phyloP scores from a whole-genome alignment of 345 rosid species.

The Carallia brachiata region DNA sequence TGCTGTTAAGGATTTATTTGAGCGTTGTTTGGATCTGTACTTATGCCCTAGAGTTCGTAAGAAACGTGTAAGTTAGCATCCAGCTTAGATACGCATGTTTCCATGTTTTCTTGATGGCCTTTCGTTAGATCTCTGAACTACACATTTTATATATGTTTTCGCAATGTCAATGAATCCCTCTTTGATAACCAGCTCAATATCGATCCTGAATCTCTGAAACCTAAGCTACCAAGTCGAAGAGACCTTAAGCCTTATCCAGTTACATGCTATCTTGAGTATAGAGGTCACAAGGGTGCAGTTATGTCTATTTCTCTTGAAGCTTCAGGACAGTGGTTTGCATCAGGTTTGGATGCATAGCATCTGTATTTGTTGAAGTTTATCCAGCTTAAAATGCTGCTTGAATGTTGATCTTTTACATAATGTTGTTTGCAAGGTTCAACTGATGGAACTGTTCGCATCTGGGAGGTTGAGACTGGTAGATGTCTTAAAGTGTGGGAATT shows the following conservation, averaged over 20 bases:
- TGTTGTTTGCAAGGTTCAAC: slow-evolving; percentile 48
- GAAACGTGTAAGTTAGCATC: slow-evolving; percentile 66
- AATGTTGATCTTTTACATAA: slow-evolving; percentile 16
- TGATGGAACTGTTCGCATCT: slow-evolving; percentile 73
- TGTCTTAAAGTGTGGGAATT: slow-evolving; percentile 65
- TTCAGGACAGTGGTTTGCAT: slow-evolving; percentile 94
- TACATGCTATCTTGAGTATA: slow-evolving; percentile 79
- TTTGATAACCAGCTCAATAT: slow-evolving; percentile 66
- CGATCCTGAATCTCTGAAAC: slow-evolving; percentile 88
- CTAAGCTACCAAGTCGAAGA: slow-evolving; percentile 80
- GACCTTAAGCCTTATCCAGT: slow-evolving; percentile 90
- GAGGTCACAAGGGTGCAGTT: slow-evolving; percentile 84
- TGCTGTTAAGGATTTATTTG: slow-evolving; percentile 82
- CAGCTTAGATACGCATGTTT: not conserved
- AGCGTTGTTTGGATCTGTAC: slow-evolving; percentile 92
- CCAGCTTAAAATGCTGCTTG: not conserved
- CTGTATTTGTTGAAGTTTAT: not conserved
- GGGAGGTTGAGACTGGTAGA: slow-evolving; percentile 78
- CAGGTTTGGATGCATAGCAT: slow-evolving; percentile 46
- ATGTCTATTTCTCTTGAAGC: slow-evolving; percentile 63
- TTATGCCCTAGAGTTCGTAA: slow-evolving; percentile 90
- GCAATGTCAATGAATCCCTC: slow-evolving; percentile 5
- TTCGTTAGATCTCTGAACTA: not conserved
- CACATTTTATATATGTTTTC: slow-evolving; percentile 2
- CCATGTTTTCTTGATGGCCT: slow-evolving; percentile 1